These are phyloP conservation scores for Conringia planisiliqua DNA, from an alignment of 345 rosid genomes.

Conservation along the genomic window DNA sequence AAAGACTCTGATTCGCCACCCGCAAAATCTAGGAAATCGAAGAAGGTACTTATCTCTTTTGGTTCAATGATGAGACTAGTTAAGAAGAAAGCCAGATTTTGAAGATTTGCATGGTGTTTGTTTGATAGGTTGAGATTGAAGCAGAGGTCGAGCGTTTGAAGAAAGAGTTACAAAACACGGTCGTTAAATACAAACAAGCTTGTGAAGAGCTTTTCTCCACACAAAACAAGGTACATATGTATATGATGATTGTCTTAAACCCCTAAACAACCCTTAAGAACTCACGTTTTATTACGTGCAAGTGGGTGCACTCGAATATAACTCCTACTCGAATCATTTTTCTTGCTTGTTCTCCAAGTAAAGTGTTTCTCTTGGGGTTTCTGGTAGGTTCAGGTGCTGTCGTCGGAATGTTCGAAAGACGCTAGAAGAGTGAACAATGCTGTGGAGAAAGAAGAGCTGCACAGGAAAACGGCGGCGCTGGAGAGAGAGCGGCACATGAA, in stretches of 20 bases:
- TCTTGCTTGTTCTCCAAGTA: conserved; percentile 12
- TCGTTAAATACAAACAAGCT: conserved; percentile 57
- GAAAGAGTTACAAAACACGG: conserved; percentile 55
- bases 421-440: conserved; percentile 53
- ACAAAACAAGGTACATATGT: conserved; percentile 56
- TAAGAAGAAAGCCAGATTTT: neutral
- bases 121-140: conserved; percentile 49
- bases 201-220: conserved; percentile 65
- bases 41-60: conserved; percentile 19
- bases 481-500: conserved; percentile 60
- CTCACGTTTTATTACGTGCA: too few relatives aligned
- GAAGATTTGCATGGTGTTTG: neutral
- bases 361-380: neutral
- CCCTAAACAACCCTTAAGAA: neutral
- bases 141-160: conserved; percentile 62
- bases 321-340: neutral
- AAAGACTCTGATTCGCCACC: neutral
- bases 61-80: neutral
- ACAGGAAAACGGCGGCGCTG: conserved; percentile 55
- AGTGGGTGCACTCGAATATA: too few relatives aligned
- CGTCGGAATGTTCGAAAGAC: conserved; percentile 60
- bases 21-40: conserved; percentile 9
- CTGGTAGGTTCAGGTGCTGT: conserved; percentile 53
- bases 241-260: neutral
- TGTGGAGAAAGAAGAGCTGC: conserved; percentile 55